Base-by-base conservation (phyloP, 805 yeast species). In the Priceomyces castillae region DNA sequence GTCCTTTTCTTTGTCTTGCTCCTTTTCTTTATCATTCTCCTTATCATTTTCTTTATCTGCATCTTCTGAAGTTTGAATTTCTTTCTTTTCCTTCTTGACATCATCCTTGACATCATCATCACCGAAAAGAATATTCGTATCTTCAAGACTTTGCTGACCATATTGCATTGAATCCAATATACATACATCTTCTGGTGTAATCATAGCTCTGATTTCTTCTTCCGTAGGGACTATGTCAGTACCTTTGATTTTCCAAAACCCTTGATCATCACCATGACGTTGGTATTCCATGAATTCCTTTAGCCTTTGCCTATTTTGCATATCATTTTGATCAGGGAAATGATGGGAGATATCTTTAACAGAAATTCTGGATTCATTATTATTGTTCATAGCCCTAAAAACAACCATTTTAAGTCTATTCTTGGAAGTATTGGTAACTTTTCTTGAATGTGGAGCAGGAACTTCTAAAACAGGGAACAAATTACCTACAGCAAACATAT, bases 211-310 rank as follows among this genome's bases (percentile, higher is more conserved):
- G 2, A 87, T 81, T 37, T 80, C 83, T 33, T 86, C 94, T 57
- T 84, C 90, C 33, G 71, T 77, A 1, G 96, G 94, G 9, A 90
- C 71, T 1, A 76, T 72, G 39, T 77, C 80, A 31, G 53, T 52
- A 37, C 59, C 62, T 56, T 88, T 88, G 45, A 94, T 73, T 57
- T 90, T 92, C 99, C 99, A 94, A 56, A 71, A 86, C 0, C 97
- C 97, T 53, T 90, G 96, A 62, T 90, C 97, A 6, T 84, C 88
- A 10, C 98, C 98, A 30, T 84, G 81, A 54, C 97, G 75, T 66
- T 92, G 97, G 56, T 87, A 94, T 56, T 90, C 97, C 99, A 94
- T 94, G 55, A 94, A 94, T 66, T 94, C 99, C 63, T 94, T 94
- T 44, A 94, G 74, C 48, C 97, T 76, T 66, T 92, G 98, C 54